Base-by-base conservation (phyloP, 2,329 filamentous ascomycete species). In the Cytospora leucostoma region DNA sequence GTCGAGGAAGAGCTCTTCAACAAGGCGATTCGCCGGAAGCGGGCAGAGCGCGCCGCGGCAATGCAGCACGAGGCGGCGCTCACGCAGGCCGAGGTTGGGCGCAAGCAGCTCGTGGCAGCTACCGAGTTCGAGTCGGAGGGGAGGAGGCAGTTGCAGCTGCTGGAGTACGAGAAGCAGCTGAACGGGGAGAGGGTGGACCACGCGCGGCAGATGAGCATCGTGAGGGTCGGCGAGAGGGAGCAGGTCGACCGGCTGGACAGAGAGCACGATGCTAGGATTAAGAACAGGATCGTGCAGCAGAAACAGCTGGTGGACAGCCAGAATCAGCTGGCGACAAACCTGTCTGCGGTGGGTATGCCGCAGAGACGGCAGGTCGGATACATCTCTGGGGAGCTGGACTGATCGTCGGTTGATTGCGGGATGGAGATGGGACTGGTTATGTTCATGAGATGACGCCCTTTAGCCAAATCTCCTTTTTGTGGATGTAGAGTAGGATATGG, bases 291-390 rank as follows among this genome's bases (percentile, higher is more conserved):
- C 10, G 76, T 77, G 59, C 80, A 83, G 70, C 83, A 86, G 72
- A 79, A 77, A 73, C 76, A 77, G 68, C 70, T 86, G 63, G 80
- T 83, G 10, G 77, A 81, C 53, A 77, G 76, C 54, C 78, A 80
- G 74, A 74, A 70, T 55, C 65, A 67, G 44, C 71, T 80, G 8
- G 78, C 78, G 19, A 71, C 71, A 40, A 75, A 72, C 61, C 67
- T 79, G 50, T 70, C 72, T 4, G 67, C 62, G 38, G 67, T 67
- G 19, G 73, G 73, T 34, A 72, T 74, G 7, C 72, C 73, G n/a
- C 72, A 71, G 50, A 73, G 80, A 68, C 77, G 79, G 66, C 81
- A 84, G 74, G 82, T 85, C 74, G 84, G 84, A n/a, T 86, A 79
- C 67, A 77, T 86, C 37, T 80, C 80, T 53, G 78, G 78, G 55